phyloP scores from a whole-genome alignment of 2,329 filamentous ascomycete genomes.

The Hortaea werneckii region DNA sequence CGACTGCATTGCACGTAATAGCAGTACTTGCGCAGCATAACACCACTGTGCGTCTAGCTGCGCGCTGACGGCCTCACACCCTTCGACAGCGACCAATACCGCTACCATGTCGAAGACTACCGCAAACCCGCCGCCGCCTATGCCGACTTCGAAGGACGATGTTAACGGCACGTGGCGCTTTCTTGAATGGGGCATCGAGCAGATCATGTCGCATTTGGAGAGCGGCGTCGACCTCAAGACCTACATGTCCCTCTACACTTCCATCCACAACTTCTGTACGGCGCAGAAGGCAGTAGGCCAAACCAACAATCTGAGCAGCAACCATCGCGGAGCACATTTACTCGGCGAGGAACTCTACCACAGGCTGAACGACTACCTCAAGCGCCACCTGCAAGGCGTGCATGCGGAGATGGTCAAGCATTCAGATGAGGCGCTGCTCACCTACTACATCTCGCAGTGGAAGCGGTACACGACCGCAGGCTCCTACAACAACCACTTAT shows the following conservation, averaged over 20 bases:
- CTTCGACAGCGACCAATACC: background rate
- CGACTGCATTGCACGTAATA: too few species aligned
- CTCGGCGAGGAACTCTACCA: constrained; percentile 94
- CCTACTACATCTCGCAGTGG: constrained; percentile 96
- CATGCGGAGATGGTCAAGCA: constrained; percentile 65
- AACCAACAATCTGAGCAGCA: constrained; percentile 38
- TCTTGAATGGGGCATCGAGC: constrained; percentile 75
- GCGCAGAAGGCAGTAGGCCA: constrained; percentile 78
- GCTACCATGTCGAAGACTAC: constrained; percentile 18
- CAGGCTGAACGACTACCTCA: constrained; percentile 78
- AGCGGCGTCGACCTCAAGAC: constrained; percentile 90
- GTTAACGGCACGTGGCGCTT: constrained; percentile 58
- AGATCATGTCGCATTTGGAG: constrained; percentile 86
- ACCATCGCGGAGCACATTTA: constrained; percentile 76
- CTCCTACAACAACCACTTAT: constrained; percentile 95
- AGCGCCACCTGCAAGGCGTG: constrained; percentile 62
- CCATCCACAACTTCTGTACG: constrained; percentile 98
- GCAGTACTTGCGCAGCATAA: too few species aligned
- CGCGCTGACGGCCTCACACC: background rate
- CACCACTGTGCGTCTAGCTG: background rate
- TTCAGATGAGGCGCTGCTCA: constrained; percentile 77
- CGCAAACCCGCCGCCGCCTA: constrained; percentile 15
- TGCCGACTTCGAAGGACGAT: constrained; percentile 29
- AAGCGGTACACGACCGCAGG: constrained; percentile 87
- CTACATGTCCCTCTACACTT: constrained; percentile 97